phyloP scores from a whole-genome alignment of 257 asterid genomes.

The Vinca minor region DNA sequence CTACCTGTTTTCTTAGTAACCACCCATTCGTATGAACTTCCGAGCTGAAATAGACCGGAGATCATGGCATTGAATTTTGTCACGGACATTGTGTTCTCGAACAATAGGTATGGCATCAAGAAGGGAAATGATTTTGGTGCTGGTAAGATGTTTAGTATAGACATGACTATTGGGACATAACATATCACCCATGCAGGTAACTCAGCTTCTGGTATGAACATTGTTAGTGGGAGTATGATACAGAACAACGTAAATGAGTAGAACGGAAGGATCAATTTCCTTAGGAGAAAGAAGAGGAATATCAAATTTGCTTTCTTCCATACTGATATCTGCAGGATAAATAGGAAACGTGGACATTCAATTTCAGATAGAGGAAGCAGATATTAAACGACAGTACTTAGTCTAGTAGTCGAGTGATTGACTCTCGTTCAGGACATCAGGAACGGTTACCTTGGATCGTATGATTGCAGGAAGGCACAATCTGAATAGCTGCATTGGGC shows the following conservation, averaged over 20 bases:
- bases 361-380: too few species aligned
- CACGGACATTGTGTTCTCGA: slow-evolving; percentile 95
- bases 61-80: slow-evolving; percentile 93
- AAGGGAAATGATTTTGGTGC: slow-evolving; percentile 84
- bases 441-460: slow-evolving; percentile 47
- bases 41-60: slow-evolving; percentile 81
- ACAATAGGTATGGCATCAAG: slow-evolving; percentile 79
- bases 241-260: slow-evolving; percentile 89
- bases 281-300: slow-evolving; percentile 75
- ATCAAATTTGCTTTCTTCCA: slow-evolving; percentile 84
- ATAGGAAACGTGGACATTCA: too few species aligned
- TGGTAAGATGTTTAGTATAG: slow-evolving; percentile 72
- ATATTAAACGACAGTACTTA: too few species aligned
- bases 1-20: slow-evolving; percentile 89
- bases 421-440: too few species aligned
- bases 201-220: slow-evolving; percentile 91
- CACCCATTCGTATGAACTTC: slow-evolving; percentile 90
- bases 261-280: slow-evolving; percentile 81
- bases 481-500: slow-evolving; percentile 94
- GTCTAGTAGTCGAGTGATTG: too few species aligned
- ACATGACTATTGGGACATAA: slow-evolving; percentile 70
- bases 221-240: slow-evolving; percentile 78
- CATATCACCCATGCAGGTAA: slow-evolving; percentile 85
- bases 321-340: slow-evolving; percentile 70
- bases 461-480: slow-evolving; percentile 67